Evolutionary conservation across 495 filamentous ascomycete species (phyloP).

Genomic region (Penicillium mononematosum): DNA sequence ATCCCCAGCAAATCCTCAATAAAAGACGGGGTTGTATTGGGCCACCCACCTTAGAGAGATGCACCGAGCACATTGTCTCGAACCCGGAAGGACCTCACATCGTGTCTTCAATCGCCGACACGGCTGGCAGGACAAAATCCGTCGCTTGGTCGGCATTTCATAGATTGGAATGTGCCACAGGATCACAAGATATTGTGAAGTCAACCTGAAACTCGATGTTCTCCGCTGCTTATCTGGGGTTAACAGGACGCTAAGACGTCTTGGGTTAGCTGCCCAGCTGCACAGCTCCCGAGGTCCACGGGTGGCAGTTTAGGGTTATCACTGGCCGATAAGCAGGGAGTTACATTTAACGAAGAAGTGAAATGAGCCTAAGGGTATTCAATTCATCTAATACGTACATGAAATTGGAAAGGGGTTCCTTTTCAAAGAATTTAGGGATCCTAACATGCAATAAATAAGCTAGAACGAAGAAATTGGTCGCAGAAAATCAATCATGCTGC

Average conservation of each 20-base stretch:
- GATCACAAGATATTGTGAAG: neutral
- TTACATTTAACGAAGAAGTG: neutral
- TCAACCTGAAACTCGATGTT: slow-evolving; percentile 11
- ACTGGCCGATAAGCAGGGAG: neutral
- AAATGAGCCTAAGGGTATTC: neutral
- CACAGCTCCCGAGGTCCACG: neutral
- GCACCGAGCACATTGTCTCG: slow-evolving; percentile 11
- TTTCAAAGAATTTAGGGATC: neutral
- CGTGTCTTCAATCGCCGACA: slow-evolving; percentile 13
- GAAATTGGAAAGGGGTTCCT: neutral
- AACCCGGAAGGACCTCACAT: slow-evolving; percentile 12
- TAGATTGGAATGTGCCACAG: neutral
- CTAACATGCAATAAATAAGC: neutral
- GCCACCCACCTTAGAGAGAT: slow-evolving; percentile 10
- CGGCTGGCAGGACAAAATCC: slow-evolving; percentile 9
- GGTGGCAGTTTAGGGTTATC: slow-evolving; percentile 6
- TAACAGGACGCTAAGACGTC: slow-evolving; percentile 5
- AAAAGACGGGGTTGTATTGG: neutral
- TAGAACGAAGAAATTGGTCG: neutral
- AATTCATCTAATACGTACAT: neutral
- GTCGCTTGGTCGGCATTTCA: slow-evolving; percentile 13
- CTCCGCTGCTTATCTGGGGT: slow-evolving; percentile 16
- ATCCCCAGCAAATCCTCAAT: neutral
- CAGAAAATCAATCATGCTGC: slow-evolving; percentile 2
- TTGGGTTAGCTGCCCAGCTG: slow-evolving; percentile 6